Evolutionary conservation across 805 yeast species (phyloP), one percentile per base, ranked within the genome.

Genomic region (Wickerhamomyces tratensis): DNA sequence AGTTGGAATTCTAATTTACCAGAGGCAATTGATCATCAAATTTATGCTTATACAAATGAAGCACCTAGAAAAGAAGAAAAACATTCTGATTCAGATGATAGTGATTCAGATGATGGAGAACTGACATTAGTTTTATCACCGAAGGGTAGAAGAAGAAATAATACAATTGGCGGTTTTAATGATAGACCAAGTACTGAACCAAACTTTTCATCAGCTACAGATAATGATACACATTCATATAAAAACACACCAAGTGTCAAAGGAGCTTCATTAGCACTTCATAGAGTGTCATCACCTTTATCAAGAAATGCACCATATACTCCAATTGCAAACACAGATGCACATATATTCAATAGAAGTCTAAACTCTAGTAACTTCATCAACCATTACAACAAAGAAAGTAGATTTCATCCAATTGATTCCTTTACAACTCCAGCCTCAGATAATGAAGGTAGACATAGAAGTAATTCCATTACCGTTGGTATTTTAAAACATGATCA

Each of bases 321-420:
- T 5, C 59, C 58, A 9, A 42, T 55, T 37, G 55, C 67, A 2
- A 59, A 54, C 6, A 38, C 51, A 7, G 52, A 51, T 43, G 58
- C 65, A 0, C 65, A 60, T 44, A 35, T 57, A 39, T 38, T 45
- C 8, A 47, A 46, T 2, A 44, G 42, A 7, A 38, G 26, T 20
- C 31, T 41, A n/a, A 44, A 40, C 37, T 38, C 35, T 4, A 37
- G 38, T 11, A 41, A 46, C 33, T 60, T 41, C 49, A 53, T 46
- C 36, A 73, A 72, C 45, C 78, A 74, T 47, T 72, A 72, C 51
- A 62, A 62, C 39, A 71, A 68, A 43, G 68, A 64, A 20, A 31
- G 34, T 13, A 31, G 34, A 31, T 31, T 31, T 12, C 69, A 66
- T n/a, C 49, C 56, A 7, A 31, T 31, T 7, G 11, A 11, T 31